A percentile compares a stretch with the other conserved stretches of the same genome.
Conservation (phyloP, 148 eudicot genomes). For the Camellia sinensis region DNA sequence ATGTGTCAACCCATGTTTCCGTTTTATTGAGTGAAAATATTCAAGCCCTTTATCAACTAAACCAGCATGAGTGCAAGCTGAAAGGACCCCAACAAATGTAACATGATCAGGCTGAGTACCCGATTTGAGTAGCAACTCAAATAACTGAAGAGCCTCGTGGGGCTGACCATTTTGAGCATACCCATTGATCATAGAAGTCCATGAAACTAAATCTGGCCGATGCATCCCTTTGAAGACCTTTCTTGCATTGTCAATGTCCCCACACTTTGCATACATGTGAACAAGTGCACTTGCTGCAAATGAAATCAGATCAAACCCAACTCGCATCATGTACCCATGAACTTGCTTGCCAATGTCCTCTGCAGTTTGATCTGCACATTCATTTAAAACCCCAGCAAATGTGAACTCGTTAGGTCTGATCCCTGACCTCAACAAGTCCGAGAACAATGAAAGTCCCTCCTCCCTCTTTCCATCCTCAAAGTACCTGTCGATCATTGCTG, state of each 20-base stretch:
- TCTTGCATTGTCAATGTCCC: slow-evolving; percentile 37
- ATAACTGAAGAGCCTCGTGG: slow-evolving; percentile 11
- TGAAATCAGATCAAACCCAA: slow-evolving; percentile 25
- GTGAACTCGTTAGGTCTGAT: slow-evolving; percentile 48
- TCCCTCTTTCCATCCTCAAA: slow-evolving; percentile 54
- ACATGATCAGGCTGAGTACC: slow-evolving; percentile 8
- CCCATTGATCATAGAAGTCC: slow-evolving; percentile 17
- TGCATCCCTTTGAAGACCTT: slow-evolving; percentile 23
- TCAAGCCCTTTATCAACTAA: slow-evolving; percentile 16
- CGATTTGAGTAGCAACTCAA: slow-evolving; percentile 12
- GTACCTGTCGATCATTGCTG: slow-evolving; percentile 52
- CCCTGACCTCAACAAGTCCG: slow-evolving; percentile 38
- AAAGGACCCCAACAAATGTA: slow-evolving; percentile 14
- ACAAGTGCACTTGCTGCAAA: slow-evolving; percentile 13
- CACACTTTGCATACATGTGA: slow-evolving; percentile 54
- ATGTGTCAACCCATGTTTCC: slow-evolving; percentile 6
- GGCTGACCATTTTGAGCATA: slow-evolving; percentile 14
- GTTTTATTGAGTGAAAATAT: slow-evolving; percentile 10
- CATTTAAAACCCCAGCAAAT: slow-evolving; percentile 48
- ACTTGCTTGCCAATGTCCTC: slow-evolving; percentile 52
- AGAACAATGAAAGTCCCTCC: slow-evolving; percentile 44
- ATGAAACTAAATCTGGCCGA: slow-evolving; percentile 14
- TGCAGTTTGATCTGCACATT: slow-evolving; percentile 47
- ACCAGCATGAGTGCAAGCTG: slow-evolving; percentile 16
- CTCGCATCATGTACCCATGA: slow-evolving; percentile 48